Evolutionary conservation across 179 eudicot species (phyloP), one percentile per base, ranked within the genome.

Genomic region (Camellia oleifera): DNA sequence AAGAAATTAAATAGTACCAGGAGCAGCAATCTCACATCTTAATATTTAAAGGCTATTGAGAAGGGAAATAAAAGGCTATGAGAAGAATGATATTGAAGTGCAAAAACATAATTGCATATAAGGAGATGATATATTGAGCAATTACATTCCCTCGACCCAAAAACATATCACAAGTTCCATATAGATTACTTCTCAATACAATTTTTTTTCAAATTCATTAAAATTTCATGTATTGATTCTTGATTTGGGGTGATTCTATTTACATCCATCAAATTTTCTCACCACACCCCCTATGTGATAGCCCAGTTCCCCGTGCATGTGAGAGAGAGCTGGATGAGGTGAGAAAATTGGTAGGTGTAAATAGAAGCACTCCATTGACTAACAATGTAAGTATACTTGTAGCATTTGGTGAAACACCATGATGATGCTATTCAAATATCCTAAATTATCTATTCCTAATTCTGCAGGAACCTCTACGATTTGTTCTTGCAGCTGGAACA

Each of bases 391-490:
- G 54, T 50, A 20, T 45, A 14, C 2, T 58, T 11, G 4, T 15
- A 40, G 4, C 54, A 48, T 70, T 78, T 62, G 52, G 61, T 26
- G 23, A 26, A 57, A 20, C 72, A 53, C 52, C 52, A 1, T 69
- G 6, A 23, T n/a, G 0, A 8, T n/a, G 56, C 63, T n/a, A 14
- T 44, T 15, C 32, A 75, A 61, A 10, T 65, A 9, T 26, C 46
- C 4, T 40, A 40, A 58, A 13, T 74, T 64, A 69, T 76, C 61
- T 78, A 73, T 74, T 81, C 53, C 54, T 65, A 14, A 75, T 68
- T 32, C 32, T 82, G 85, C 97, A 93, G 99, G 99, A 95, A 67
- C 98, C 99, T 61, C 82, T 95, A 57, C 85, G 90, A 64, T 91
- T 95, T 87, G 85, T 76, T 63, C 85, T 94, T 20, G 93, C 99